Percentiles rank a stretch among this genome's conserved stretches.
Evolutionary conservation across 306 rosid species (phyloP).

Genomic region (Begonia fuchsioides): DNA sequence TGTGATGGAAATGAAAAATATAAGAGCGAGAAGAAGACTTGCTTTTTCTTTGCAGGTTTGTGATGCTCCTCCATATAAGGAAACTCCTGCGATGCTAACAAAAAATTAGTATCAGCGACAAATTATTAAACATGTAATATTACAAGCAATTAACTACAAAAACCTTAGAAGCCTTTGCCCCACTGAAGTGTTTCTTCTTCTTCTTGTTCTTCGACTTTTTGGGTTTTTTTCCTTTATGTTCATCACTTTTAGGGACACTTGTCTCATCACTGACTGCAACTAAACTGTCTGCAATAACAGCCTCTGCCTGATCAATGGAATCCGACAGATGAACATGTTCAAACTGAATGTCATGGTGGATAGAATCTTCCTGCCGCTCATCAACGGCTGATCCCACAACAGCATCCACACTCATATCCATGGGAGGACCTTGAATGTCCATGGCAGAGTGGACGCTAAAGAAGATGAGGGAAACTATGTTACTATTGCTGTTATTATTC

Average conservation of each 20-base stretch:
- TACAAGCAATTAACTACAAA: background rate
- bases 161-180: conserved; percentile 66
- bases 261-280: conserved; percentile 9
- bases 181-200: conserved; percentile 48
- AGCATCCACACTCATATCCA: too few species aligned
- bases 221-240: conserved; percentile 37
- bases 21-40: conserved; percentile 2
- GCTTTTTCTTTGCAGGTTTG: conserved; percentile 28
- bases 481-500: background rate
- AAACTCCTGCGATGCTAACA: conserved; percentile 26
- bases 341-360: too few species aligned
- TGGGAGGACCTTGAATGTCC: too few species aligned
- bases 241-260: conserved; percentile 49
- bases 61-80: conserved; percentile 24
- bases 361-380: too few species aligned
- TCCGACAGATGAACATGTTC: too few species aligned
- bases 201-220: conserved; percentile 52
- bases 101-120: background rate
- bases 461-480: background rate
- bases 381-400: too few species aligned
- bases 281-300: too few species aligned
- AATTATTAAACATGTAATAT: background rate
- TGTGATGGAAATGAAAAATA: background rate
- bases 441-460: too few species aligned
- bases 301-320: too few species aligned